These are phyloP conservation scores for Trichocomaceae sp. DNA, from an alignment of 2,329 filamentous ascomycete genomes.

Conservation along the genomic window DNA sequence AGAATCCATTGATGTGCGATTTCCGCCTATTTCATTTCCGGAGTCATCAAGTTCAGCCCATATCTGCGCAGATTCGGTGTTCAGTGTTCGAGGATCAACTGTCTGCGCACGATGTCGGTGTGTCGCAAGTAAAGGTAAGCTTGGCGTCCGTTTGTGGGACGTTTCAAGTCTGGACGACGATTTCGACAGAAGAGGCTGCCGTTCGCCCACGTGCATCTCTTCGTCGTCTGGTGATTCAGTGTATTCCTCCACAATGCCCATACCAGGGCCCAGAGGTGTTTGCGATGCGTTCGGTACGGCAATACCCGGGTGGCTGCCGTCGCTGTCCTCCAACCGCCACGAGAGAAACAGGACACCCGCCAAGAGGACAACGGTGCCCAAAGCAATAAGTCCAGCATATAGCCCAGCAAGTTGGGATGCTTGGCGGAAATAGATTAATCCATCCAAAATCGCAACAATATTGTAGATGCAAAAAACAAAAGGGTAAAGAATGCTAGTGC, in stretches of 20 bases:
- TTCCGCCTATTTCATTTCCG: conserved; percentile 31
- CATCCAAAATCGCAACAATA: conserved; percentile 95
- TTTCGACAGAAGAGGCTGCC: conserved; percentile 33
- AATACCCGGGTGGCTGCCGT: conserved; percentile 28
- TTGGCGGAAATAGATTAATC: conserved; percentile 93
- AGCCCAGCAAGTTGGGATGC: conserved; percentile 68
- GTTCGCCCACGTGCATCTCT: conserved; percentile 35
- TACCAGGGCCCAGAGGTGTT: conserved; percentile 70
- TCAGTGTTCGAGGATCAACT: conserved; percentile 46
- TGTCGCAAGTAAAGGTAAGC: conserved; percentile 25
- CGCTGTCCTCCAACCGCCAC: conserved; percentile 76
- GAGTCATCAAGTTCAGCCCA: conserved; percentile 84
- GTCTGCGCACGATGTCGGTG: conserved; percentile 44
- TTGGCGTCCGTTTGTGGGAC: conserved; percentile 30
- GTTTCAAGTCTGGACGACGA: conserved; percentile 20
- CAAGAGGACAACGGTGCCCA: conserved; percentile 81
- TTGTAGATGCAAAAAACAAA: conserved; percentile 99
- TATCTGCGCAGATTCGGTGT: conserved; percentile 68
- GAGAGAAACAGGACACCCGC: conserved; percentile 84
- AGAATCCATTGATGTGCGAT: conserved; percentile 1
- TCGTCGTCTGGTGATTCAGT: conserved; percentile 26
- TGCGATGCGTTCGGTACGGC: conserved; percentile 47
- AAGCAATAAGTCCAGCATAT: conserved; percentile 64
- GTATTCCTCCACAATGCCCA: conserved; percentile 66
- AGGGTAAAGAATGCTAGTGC: conserved; percentile 90